These are phyloP conservation scores for Raddia guianensis DNA, from an alignment of 176 grass and related monocot genomes.

Conservation along the genomic window DNA sequence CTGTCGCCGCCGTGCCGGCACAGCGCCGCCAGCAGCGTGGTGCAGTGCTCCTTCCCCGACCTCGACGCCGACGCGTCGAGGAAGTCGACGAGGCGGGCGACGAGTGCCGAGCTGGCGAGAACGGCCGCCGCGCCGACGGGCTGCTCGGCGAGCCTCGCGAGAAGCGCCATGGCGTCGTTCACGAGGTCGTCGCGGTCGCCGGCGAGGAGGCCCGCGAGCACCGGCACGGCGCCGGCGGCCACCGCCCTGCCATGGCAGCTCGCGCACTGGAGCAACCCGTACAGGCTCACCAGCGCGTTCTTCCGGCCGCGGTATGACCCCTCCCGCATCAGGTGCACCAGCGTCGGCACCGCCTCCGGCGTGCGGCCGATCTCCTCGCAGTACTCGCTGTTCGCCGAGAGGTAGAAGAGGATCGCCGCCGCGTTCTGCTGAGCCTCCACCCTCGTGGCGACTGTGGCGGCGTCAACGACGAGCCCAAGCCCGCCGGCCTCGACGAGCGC, in stretches of 20 bases:
- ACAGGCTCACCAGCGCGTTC: conserved; percentile 72
- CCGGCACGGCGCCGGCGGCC: conserved; percentile 51
- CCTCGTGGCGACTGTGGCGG: conserved; percentile 49
- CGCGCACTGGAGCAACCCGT: conserved; percentile 50
- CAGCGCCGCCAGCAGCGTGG: conserved; percentile 56
- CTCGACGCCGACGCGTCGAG: conserved; percentile 48
- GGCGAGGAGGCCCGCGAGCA: conserved; percentile 49
- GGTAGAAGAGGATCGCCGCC: conserved; percentile 79
- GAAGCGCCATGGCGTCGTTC: conserved; percentile 55
- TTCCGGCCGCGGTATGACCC: conserved; percentile 61
- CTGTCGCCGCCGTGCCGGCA: conserved; percentile 51
- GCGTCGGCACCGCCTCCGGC: conserved; percentile 63
- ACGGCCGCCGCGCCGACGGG: conserved; percentile 54
- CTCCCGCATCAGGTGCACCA: conserved; percentile 56
- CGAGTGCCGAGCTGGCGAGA: conserved; percentile 35
- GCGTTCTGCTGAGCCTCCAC: conserved; percentile 73
- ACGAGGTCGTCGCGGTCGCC: conserved; percentile 49
- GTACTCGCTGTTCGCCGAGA: conserved; percentile 65
- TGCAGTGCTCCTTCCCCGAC: conserved; percentile 64
- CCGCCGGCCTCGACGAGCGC: conserved; percentile 66
- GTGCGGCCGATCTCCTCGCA: conserved; percentile 61
- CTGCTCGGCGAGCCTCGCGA: conserved; percentile 57
- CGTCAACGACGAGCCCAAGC: conserved; percentile 60
- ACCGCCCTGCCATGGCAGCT: conserved; percentile 43
- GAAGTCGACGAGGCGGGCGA: conserved; percentile 54